Conservation (phyloP, 169 alveolate genomes). For the Cryptosporidium tyzzeri region DNA sequence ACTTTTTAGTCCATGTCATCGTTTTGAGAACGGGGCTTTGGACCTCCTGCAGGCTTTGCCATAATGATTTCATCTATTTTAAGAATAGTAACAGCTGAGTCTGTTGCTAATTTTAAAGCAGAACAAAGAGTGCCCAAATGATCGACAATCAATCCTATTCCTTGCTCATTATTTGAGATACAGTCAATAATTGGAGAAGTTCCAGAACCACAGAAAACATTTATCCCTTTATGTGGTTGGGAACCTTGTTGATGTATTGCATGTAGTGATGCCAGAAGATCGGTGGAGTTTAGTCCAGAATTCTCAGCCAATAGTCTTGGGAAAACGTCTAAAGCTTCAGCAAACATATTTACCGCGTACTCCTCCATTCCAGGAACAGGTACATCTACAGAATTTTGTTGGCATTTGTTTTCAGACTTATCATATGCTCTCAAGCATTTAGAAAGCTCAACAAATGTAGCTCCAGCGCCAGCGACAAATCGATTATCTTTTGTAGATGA, state of each 20-base stretch:
- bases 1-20: constrained; percentile 77
- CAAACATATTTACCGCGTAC: constrained; percentile 97
- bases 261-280: constrained; percentile 49
- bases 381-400: background rate
- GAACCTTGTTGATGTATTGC: constrained; percentile 69
- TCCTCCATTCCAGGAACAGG: constrained; percentile 92
- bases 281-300: constrained; percentile 94
- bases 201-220: constrained; percentile 31
- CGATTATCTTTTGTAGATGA: constrained; percentile 89
- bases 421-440: constrained; percentile 88
- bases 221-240: constrained; percentile 56
- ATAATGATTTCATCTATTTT: constrained; percentile 97
- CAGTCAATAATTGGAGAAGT: constrained; percentile 53
- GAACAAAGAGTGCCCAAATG: constrained; percentile 94
- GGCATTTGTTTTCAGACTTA: constrained; percentile 45
- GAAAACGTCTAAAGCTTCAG: constrained; percentile 95
- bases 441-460: constrained; percentile 93
- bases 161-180: constrained; percentile 35
- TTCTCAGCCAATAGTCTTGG: constrained; percentile 98
- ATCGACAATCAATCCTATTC: constrained; percentile 86
- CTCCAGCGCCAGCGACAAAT: constrained; percentile 97
- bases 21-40: constrained; percentile 90
- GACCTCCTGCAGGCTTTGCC: constrained; percentile 99
- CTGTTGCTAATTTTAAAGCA: constrained; percentile 96
- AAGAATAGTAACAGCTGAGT: constrained; percentile 96